Base-by-base conservation (phyloP, 1,284 basidiomycete species). In the Vanrija pseudolonga region DNA sequence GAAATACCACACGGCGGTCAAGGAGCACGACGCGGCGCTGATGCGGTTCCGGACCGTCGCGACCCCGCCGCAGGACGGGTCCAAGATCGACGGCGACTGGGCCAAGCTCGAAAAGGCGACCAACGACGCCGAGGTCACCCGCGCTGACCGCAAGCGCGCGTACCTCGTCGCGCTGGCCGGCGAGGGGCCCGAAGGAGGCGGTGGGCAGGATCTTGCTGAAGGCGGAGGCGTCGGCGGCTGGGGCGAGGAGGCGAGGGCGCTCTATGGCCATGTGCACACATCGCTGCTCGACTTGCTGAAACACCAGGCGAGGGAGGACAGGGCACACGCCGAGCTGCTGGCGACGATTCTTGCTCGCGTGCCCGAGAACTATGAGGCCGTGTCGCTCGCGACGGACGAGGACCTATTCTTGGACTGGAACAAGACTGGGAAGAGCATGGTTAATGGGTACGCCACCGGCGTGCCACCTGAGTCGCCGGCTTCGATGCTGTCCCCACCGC, bases 371-470 rank as follows among this genome's bases (percentile, higher is more conserved):
- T 63, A 60, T 43, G 51, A 49, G 22, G 15, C 9, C 6, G 56
- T 60, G 20, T 50, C 48, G 19, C 28, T 60, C 9, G 45, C 42
- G 12, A 46, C 50, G 20, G 61, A 63, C 26, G 63, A 66, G 53
- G 62, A 74, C 49, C 66, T 63, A 23, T 66, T 72, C 50, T 54
- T 66, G 7, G 53, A 53, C n/a, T 61, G 52, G 52, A 60, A 54
- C 47, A 32, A 36, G 26, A 54, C 47, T 15, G 24, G 39, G 9
- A 42, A 45, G 5, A 17, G 43, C 18, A 4, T 45, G 24, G 43
- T 26, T 18, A 17, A 17, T 5, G 20, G 23, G 22, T 3, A 39
- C 23, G 6, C 6, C 4, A 22, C 7, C 2, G 20, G 17, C 36
- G 23, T 11, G 47, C 6, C 26, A 4, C 15, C 20, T 11, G 17